These are phyloP conservation scores for Aspergillus sp. DNA, from an alignment of 2,329 filamentous ascomycete genomes.

Conservation along the genomic window DNA sequence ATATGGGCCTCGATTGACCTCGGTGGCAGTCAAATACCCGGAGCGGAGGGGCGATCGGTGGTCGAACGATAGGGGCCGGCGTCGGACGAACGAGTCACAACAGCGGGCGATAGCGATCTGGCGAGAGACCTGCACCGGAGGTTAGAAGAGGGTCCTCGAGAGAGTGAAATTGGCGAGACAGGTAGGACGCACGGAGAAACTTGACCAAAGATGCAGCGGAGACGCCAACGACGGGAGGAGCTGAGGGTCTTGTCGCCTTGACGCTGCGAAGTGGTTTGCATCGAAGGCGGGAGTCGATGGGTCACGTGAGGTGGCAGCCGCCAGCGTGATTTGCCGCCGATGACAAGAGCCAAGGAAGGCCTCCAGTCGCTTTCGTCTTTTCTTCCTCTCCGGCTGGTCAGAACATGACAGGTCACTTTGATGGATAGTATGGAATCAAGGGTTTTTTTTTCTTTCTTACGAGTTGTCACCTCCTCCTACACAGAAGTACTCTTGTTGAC, in stretches of 20 bases:
- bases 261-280: conserved; percentile 38
- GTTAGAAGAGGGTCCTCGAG: conserved; percentile 12
- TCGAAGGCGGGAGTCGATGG: conserved; percentile 38
- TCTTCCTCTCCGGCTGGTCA: not conserved
- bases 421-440: too few species aligned
- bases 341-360: conserved; percentile 23
- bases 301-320: conserved; percentile 31
- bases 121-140: conserved; percentile 13
- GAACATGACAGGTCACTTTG: too few species aligned
- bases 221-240: conserved; percentile 23
- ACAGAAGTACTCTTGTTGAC: too few species aligned
- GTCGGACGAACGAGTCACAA: conserved; percentile 30
- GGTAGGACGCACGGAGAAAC: conserved; percentile 12
- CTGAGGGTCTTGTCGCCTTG: conserved; percentile 27
- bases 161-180: conserved; percentile 6
- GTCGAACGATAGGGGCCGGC: conserved; percentile 23
- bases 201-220: conserved; percentile 10
- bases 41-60: conserved; percentile 14
- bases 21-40: conserved; percentile 5
- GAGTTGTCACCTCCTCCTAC: too few species aligned
- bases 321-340: conserved; percentile 26
- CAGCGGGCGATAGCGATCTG: conserved; percentile 16
- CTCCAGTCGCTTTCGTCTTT: conserved; percentile 4
- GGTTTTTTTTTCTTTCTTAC: too few species aligned
- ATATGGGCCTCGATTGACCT: conserved; percentile 11